phyloP scores from a whole-genome alignment of 1,139 yeast species.

The Debaryomycetaceae sp. region DNA sequence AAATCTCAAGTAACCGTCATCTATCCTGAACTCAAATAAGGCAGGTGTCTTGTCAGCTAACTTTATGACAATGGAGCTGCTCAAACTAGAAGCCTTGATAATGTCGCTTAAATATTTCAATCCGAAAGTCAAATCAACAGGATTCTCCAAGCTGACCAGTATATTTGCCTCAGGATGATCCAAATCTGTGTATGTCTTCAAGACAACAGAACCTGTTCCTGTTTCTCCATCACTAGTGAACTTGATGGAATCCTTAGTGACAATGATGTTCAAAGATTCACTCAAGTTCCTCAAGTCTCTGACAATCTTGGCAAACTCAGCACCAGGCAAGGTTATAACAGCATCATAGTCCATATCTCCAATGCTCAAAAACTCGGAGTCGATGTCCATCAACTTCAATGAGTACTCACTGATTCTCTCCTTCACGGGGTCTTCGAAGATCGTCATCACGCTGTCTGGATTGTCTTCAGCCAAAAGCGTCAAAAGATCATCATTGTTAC shows the following conservation, averaged over 20 bases:
- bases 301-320: slow-evolving; percentile 85
- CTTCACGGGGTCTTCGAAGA: slow-evolving; percentile 86
- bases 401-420: slow-evolving; percentile 92
- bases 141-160: slow-evolving; percentile 75
- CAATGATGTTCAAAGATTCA: slow-evolving; percentile 82
- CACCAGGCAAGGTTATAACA: slow-evolving; percentile 80
- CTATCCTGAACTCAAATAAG: slow-evolving; percentile 85
- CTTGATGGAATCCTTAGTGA: slow-evolving; percentile 89
- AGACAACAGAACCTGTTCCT: slow-evolving; percentile 82
- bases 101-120: slow-evolving; percentile 87
- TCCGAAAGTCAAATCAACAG: slow-evolving; percentile 88
- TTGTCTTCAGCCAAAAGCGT: slow-evolving; percentile 90
- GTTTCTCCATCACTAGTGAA: slow-evolving; percentile 90
- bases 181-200: slow-evolving; percentile 80
- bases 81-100: slow-evolving; percentile 82
- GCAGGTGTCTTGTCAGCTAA: slow-evolving; percentile 93
- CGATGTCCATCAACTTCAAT: slow-evolving; percentile 92
- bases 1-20: slow-evolving; percentile 82
- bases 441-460: slow-evolving; percentile 76
- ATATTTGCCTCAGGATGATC: slow-evolving; percentile 77
- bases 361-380: slow-evolving; percentile 88
- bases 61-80: slow-evolving; percentile 75
- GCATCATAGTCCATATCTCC: slow-evolving; percentile 94
- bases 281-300: slow-evolving; percentile 83
- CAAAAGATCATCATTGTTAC: slow-evolving; percentile 83